Evolutionary conservation across 1,284 basidiomycete species (phyloP).

Genomic region (Rhizoctonia solani): DNA sequence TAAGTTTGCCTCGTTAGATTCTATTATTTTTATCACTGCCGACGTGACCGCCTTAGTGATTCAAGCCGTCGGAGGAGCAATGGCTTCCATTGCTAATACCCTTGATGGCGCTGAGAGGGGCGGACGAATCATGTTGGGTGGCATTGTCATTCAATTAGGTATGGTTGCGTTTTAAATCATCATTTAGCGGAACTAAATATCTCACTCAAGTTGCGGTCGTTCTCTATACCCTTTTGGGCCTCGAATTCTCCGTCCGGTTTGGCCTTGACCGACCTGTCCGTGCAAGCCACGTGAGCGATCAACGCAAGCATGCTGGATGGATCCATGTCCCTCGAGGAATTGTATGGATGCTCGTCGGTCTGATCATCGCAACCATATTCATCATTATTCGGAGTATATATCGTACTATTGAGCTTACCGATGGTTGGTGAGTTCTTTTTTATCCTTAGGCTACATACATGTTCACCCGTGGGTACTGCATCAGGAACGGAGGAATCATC

Average conservation of each 20-base stretch:
- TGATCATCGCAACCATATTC: constrained; percentile 34
- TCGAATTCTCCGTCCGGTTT: constrained; percentile 15
- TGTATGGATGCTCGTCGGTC: constrained; percentile 34
- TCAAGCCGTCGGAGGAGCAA: constrained; percentile 49
- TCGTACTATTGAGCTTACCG: constrained; percentile 37
- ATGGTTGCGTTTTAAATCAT: constrained; percentile 3
- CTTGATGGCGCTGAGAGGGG: constrained; percentile 34
- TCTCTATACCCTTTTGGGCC: not conserved
- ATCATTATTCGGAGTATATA: constrained; percentile 36
- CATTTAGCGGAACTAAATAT: not conserved
- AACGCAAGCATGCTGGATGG: constrained; percentile 10
- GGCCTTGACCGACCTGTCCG: constrained; percentile 12
- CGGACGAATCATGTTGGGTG: constrained; percentile 41
- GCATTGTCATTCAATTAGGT: constrained; percentile 43
- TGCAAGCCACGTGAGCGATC: not conserved
- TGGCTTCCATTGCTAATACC: constrained; percentile 40
- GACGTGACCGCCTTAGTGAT: constrained; percentile 48
- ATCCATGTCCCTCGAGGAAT: constrained; percentile 21
- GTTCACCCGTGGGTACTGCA: not conserved
- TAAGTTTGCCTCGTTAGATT: constrained; percentile 36
- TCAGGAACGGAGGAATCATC: constrained; percentile 36
- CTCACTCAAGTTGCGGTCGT: not conserved
- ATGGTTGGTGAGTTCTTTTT: constrained; percentile 8
- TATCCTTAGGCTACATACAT: not conserved
- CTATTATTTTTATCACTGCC: constrained; percentile 46